Conservation (phyloP, 148 eudicot genomes). For the Salicornia ramosissima region DNA sequence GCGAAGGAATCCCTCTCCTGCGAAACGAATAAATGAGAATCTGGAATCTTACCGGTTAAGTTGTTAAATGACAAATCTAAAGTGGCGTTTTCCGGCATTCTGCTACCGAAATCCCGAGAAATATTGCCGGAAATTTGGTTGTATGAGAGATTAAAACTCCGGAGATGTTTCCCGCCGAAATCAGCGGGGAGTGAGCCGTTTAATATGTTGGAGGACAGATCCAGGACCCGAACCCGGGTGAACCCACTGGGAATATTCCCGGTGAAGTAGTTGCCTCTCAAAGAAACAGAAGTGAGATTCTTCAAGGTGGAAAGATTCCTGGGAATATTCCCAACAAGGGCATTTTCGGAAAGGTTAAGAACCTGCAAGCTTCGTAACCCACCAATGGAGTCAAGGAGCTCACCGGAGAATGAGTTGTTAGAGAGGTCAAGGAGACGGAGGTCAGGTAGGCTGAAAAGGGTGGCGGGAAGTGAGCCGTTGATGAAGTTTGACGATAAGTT, state of each 20-base stretch:
- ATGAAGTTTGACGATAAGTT: conserved; percentile 65
- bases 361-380: conserved; percentile 36
- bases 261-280: conserved; percentile 48
- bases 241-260: conserved; percentile 58
- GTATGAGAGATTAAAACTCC: conserved; percentile 49
- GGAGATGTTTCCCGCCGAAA: conserved; percentile 42
- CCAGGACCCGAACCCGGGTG: conserved; percentile 39
- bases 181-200: conserved; percentile 60
- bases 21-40: conserved; percentile 35
- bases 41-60: conserved; percentile 66
- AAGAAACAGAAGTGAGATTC: conserved; percentile 45
- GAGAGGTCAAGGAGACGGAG: conserved; percentile 61
- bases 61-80: conserved; percentile 74
- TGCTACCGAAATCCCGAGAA: conserved; percentile 44
- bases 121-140: conserved; percentile 67
- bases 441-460: conserved; percentile 39
- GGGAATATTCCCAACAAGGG: conserved; percentile 57
- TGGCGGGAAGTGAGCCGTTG: conserved; percentile 61
- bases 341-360: conserved; percentile 63
- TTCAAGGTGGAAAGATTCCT: conserved; percentile 33
- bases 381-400: conserved; percentile 44
- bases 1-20: conserved; percentile 43
- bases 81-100: conserved; percentile 51
- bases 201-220: conserved; percentile 64
- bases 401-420: conserved; percentile 60